These are phyloP conservation scores for Jatropha curcas DNA, from an alignment of 345 rosid genomes.

Conservation along the genomic window DNA sequence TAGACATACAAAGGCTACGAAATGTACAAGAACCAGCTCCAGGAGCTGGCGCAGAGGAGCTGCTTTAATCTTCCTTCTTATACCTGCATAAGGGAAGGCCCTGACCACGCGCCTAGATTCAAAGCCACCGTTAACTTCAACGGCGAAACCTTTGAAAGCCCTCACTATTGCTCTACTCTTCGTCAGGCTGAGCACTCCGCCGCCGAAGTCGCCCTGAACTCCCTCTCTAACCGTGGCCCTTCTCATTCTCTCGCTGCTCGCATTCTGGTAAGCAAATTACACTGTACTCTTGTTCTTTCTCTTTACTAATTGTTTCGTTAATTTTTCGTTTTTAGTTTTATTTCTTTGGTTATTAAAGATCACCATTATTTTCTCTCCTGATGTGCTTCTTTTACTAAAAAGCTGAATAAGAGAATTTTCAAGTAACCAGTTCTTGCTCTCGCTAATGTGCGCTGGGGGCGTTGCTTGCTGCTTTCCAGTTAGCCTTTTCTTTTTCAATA, in stretches of 20 bases:
- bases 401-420: too few relatives aligned
- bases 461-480: neutral
- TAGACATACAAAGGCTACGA: slow-evolving; percentile 15
- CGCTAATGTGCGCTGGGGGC: slow-evolving; percentile 8
- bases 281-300: neutral
- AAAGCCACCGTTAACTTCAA: slow-evolving; percentile 95
- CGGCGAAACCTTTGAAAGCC: slow-evolving; percentile 96
- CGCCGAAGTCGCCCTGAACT: slow-evolving; percentile 91
- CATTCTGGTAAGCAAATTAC: slow-evolving; percentile 60
- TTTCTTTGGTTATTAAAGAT: neutral
- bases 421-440: too few relatives aligned
- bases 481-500: neutral
- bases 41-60: slow-evolving; percentile 99
- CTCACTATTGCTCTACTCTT: slow-evolving; percentile 93
- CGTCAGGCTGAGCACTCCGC: slow-evolving; percentile 99
- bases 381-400: neutral
- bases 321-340: too few relatives aligned
- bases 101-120: slow-evolving; percentile 99
- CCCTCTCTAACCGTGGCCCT: slow-evolving; percentile 92
- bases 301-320: neutral
- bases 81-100: slow-evolving; percentile 94
- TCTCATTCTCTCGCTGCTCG: slow-evolving; percentile 98
- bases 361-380: neutral
- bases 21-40: slow-evolving; percentile 99
- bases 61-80: slow-evolving; percentile 94